Evolutionary conservation across 768 basidiomycete genomes (phyloP), one percentile per base, ranked within the genome.

Genomic region (Pilatotrama ljubarskyi): DNA sequence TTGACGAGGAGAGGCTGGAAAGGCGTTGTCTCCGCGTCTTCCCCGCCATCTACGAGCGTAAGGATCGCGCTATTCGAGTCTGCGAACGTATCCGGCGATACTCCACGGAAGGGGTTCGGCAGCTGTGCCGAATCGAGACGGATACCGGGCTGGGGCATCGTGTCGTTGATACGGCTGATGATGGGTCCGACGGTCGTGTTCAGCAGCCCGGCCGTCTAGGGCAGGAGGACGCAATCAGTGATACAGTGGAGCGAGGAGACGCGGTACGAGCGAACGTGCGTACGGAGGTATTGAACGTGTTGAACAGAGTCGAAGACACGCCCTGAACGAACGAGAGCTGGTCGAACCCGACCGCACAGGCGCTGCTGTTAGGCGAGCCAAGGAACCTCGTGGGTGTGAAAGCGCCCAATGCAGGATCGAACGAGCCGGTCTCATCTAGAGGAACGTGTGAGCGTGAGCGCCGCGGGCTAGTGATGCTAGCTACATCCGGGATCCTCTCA

Each of bases 271-370:
- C 4, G 32, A 32, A 15, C 25, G 18, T 24, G 53, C 69, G 42
- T 24, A 70, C 69, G 0, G 68, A 63, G n/a, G 50, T 42, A 14
- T 62, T 47, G 63, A 75, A 56, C 63, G 83, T 85, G 63, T 85
- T 86, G 73, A 90, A 90, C 24, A 88, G 69, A 64, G 81, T 86
- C 17, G 88, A 82, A 37, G 90, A 91, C 2, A 83, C 84, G 9
- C 88, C 91, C 78, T 91, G 87, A 35, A 93, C 69, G 69, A 91
- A 93, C 0, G 80, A 81, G 0, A 80, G 82, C 70, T 88, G 88
- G 68, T 93, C 90, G 65, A 91, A 93, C 7, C 85, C 86, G 5
- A 80, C 82, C 13, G 86, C 85, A 70, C 93, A 95, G 0, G 82
- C 72, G 11, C 83, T 81, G 6, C 75, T 70, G 60, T 82, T 84